Conservation (phyloP, 495 filamentous ascomycete species). For the Immersiella caudata region DNA sequence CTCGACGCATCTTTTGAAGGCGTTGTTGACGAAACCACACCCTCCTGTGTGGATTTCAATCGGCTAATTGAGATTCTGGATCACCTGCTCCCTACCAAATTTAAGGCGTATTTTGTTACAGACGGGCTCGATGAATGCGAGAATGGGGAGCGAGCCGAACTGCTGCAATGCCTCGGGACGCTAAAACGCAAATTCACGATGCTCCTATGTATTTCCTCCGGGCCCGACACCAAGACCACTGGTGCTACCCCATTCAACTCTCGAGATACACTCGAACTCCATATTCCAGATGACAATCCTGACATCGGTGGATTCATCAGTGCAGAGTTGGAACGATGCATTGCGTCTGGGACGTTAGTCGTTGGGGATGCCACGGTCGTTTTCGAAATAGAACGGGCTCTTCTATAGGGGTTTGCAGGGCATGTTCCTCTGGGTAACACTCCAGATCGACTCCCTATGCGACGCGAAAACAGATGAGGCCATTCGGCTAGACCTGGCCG, state of each 20-base stretch:
- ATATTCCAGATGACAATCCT: slow-evolving; percentile 43
- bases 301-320: slow-evolving; percentile 46
- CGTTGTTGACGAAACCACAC: slow-evolving; percentile 25
- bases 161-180: slow-evolving; percentile 31
- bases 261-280: slow-evolving; percentile 16
- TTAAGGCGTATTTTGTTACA: slow-evolving; percentile 39
- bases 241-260: background rate
- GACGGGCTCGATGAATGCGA: slow-evolving; percentile 47
- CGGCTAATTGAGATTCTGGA: slow-evolving; percentile 28
- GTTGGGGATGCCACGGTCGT: slow-evolving; percentile 43
- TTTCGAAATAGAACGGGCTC: slow-evolving; percentile 40
- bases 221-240: slow-evolving; percentile 27
- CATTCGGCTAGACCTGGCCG: slow-evolving; percentile 42
- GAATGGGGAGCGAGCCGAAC: slow-evolving; percentile 24
- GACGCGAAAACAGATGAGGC: slow-evolving; percentile 43
- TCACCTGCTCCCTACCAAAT: slow-evolving; percentile 20
- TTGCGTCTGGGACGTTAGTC: slow-evolving; percentile 38
- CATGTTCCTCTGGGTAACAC: slow-evolving; percentile 54
- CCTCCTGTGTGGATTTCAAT: slow-evolving; percentile 21
- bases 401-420: slow-evolving; percentile 39
- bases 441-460: slow-evolving; percentile 48
- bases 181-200: slow-evolving; percentile 33
- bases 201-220: slow-evolving; percentile 38
- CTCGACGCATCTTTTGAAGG: slow-evolving; percentile 22
- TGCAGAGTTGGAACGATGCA: slow-evolving; percentile 36